A percentile compares a stretch with the other conserved stretches of the same genome.
Evolutionary conservation across 495 filamentous ascomycete genomes (phyloP).

Genomic region (Podospora comata): DNA sequence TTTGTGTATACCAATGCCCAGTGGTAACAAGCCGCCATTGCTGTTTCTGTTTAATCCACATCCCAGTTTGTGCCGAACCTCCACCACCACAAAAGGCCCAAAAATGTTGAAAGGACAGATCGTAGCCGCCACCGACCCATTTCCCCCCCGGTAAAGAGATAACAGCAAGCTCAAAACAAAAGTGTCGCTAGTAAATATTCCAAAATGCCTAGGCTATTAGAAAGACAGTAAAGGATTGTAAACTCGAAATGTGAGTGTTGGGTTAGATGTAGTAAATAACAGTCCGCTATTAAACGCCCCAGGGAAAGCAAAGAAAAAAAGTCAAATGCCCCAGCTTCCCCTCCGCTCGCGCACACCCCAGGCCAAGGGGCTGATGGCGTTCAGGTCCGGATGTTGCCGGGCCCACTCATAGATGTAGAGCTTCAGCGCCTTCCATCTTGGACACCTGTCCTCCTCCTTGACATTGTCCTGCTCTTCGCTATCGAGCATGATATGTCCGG

Average conservation of each 20-base stretch:
- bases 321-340: slow-evolving; percentile 78
- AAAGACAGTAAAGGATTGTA: neutral
- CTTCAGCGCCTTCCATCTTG: slow-evolving; percentile 76
- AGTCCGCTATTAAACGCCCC: slow-evolving; percentile 1
- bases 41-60: too few species aligned
- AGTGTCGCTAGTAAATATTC: neutral
- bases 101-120: too few species aligned
- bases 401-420: slow-evolving; percentile 84
- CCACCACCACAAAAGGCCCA: neutral
- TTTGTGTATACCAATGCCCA: too few species aligned
- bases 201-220: neutral
- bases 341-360: slow-evolving; percentile 72
- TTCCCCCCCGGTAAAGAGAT: too few species aligned
- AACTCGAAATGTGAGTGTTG: neutral
- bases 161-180: neutral
- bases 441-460: slow-evolving; percentile 43
- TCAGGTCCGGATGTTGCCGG: slow-evolving; percentile 66
- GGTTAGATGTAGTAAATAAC: neutral
- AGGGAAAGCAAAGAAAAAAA: slow-evolving; percentile 10
- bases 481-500: slow-evolving; percentile 37
- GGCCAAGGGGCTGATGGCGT: slow-evolving; percentile 52
- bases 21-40: too few species aligned
- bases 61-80: neutral
- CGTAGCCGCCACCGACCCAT: too few species aligned
- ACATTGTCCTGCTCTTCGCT: slow-evolving; percentile 37